These are phyloP conservation scores for Hawksworthiomyces lignivorus DNA, from an alignment of 2,329 filamentous ascomycete species.

Conservation along the genomic window DNA sequence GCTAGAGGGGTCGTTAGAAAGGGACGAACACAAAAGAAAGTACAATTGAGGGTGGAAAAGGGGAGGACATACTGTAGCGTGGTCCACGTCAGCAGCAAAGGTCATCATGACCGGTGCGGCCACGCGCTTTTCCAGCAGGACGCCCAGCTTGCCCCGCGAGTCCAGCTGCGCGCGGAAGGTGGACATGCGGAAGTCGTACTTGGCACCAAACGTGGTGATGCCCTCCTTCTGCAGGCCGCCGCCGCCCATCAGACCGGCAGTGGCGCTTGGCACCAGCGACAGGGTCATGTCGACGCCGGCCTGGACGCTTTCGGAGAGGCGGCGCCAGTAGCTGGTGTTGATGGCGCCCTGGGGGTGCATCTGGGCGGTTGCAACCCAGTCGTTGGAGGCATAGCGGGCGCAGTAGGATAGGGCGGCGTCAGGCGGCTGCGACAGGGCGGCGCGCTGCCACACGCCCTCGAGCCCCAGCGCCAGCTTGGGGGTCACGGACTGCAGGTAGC, in stretches of 20 bases:
- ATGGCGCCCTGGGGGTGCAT: constrained; percentile 81
- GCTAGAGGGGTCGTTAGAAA: constrained; percentile 46
- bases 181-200: constrained; percentile 95
- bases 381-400: constrained; percentile 79
- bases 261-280: constrained; percentile 56
- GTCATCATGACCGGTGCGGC: constrained; percentile 87
- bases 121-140: constrained; percentile 90
- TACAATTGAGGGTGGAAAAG: not conserved
- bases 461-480: constrained; percentile 79
- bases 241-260: constrained; percentile 65
- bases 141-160: constrained; percentile 87
- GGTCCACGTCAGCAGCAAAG: constrained; percentile 94
- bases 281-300: constrained; percentile 93
- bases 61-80: constrained; percentile 68
- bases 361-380: constrained; percentile 91
- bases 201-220: constrained; percentile 82
- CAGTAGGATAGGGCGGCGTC: constrained; percentile 87
- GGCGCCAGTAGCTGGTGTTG: constrained; percentile 89
- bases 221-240: constrained; percentile 78
- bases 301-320: constrained; percentile 88
- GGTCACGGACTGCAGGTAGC: constrained; percentile 90
- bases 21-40: not conserved
- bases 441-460: constrained; percentile 90
- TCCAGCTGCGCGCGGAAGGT: constrained; percentile 95
- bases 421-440: constrained; percentile 75